These are phyloP conservation scores for Neurospora sp. DNA, from an alignment of 495 filamentous ascomycete genomes.

Conservation along the genomic window DNA sequence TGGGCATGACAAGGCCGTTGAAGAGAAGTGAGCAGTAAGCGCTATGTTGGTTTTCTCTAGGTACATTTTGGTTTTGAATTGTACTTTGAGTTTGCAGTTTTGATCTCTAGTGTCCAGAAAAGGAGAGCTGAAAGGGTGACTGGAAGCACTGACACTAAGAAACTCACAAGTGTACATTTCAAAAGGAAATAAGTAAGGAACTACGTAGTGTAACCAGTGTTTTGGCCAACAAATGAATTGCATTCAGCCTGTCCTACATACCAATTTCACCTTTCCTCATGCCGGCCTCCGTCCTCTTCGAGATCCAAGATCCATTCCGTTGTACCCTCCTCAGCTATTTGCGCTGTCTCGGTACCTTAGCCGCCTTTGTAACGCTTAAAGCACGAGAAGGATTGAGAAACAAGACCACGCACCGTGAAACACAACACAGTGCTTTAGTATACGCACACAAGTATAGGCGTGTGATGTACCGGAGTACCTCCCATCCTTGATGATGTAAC, in stretches of 20 bases:
- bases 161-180: neutral
- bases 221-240: neutral
- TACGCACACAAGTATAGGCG: neutral
- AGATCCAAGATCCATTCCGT: neutral
- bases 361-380: neutral
- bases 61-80: neutral
- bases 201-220: neutral
- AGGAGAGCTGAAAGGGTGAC: neutral
- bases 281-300: neutral
- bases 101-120: neutral
- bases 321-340: neutral
- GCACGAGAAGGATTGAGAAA: neutral
- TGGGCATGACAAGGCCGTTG: neutral
- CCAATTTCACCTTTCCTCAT: neutral
- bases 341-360: neutral
- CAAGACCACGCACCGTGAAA: neutral
- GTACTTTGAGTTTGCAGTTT: neutral
- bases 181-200: neutral
- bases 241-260: neutral
- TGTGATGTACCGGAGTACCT: neutral
- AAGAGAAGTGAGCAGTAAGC: neutral
- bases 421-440: neutral
- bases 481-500: neutral
- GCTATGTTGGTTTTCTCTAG: neutral
- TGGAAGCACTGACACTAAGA: neutral